A percentile compares a stretch with the other conserved stretches of the same genome.
These are phyloP conservation scores for Apiospora sp. DNA, from an alignment of 2,329 filamentous ascomycete genomes.

Conservation along the genomic window DNA sequence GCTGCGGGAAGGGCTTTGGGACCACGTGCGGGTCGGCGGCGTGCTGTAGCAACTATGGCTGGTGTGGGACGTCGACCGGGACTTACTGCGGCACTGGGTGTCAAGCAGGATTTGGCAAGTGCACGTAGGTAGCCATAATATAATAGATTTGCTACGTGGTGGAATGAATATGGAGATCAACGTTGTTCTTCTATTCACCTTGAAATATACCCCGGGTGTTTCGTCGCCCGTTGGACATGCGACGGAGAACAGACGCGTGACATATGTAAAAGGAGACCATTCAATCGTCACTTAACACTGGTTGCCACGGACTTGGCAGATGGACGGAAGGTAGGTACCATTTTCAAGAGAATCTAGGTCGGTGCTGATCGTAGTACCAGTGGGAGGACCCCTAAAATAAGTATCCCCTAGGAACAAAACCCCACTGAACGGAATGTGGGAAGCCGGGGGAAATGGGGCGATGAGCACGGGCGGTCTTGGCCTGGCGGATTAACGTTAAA, in stretches of 20 bases:
- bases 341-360: background rate
- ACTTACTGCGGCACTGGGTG: slow-evolving; percentile 34
- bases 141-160: background rate
- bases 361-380: background rate
- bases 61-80: slow-evolving; percentile 29
- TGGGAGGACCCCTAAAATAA: slow-evolving; percentile 2
- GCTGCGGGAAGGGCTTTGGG: slow-evolving; percentile 28
- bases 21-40: slow-evolving; percentile 27
- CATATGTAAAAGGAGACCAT: no score
- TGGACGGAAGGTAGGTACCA: background rate
- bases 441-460: slow-evolving; percentile 2
- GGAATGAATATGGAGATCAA: background rate
- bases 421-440: background rate
- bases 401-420: background rate
- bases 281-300: no score
- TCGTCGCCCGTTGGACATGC: no score
- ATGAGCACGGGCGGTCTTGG: background rate
- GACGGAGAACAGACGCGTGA: no score
- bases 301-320: background rate
- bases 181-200: no score
- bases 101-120: slow-evolving; percentile 32
- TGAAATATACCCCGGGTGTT: no score
- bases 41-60: slow-evolving; percentile 32
- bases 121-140: slow-evolving; percentile 22
- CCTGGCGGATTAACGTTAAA: background rate